phyloP scores from a whole-genome alignment of 106 monocot genomes.

The Dactylorhiza incarnata region DNA sequence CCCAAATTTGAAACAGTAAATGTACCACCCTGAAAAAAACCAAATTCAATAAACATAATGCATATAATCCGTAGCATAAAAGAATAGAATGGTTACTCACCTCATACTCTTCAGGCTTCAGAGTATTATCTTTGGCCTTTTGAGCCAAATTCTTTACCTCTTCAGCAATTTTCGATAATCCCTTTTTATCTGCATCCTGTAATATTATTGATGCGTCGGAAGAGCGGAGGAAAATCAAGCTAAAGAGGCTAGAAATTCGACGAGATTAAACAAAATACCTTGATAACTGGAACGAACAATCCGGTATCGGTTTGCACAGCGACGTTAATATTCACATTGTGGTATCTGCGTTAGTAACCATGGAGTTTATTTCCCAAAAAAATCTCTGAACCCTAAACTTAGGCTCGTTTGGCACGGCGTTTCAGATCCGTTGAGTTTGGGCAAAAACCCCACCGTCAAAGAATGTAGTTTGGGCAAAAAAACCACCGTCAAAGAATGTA shows the following conservation, averaged over 20 bases:
- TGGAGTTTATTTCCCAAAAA: neutral
- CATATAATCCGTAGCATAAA: neutral
- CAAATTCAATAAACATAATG: neutral
- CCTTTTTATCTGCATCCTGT: conserved; percentile 98
- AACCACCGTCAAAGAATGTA: too few relatives aligned
- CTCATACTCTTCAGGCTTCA: conserved; percentile 96
- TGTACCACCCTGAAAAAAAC: conserved; percentile 78
- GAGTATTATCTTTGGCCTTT: conserved; percentile 81
- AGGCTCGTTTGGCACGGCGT: too few relatives aligned
- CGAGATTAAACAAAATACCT: conserved; percentile 29
- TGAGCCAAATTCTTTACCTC: conserved; percentile 89
- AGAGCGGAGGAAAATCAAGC: neutral
- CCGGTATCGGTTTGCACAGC: conserved; percentile 97
- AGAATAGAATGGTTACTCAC: conserved; percentile 16
- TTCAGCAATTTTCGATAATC: conserved; percentile 70
- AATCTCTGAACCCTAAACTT: neutral
- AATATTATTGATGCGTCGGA: conserved; percentile 9
- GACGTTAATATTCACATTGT: conserved; percentile 85
- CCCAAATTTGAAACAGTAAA: conserved; percentile 96
- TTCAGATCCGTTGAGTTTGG: too few relatives aligned
- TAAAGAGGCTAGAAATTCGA: neutral
- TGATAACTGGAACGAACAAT: conserved; percentile 90
- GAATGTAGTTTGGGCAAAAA: too few relatives aligned
- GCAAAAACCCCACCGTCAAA: too few relatives aligned
- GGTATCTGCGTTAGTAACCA: conserved; percentile 39